These are phyloP conservation scores for Ophiosphaerella korrae DNA, from an alignment of 2,329 filamentous ascomycete genomes.

Conservation along the genomic window DNA sequence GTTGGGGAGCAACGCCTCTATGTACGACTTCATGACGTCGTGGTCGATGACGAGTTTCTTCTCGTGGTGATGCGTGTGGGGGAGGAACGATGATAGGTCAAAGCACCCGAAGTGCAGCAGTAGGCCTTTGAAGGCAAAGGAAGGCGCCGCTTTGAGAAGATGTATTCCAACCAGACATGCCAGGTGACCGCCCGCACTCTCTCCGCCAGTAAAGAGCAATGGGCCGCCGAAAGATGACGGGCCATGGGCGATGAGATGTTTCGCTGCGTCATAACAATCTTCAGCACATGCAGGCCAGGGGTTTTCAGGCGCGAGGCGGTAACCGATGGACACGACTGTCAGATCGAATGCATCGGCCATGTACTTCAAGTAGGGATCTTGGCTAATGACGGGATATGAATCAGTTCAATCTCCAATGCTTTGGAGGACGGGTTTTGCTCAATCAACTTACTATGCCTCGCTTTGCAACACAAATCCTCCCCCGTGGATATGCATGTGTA, in stretches of 20 bases:
- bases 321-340: conserved; percentile 61
- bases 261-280: conserved; percentile 63
- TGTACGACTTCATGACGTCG: conserved; percentile 54
- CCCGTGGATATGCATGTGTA: conserved; percentile 63
- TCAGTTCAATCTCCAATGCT: conserved; percentile 1
- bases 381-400: conserved; percentile 30
- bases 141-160: conserved; percentile 47
- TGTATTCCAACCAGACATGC: conserved; percentile 54
- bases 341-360: conserved; percentile 57
- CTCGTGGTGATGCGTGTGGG: conserved; percentile 47
- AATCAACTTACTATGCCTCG: conserved; percentile 27
- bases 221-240: conserved; percentile 50
- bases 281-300: conserved; percentile 61
- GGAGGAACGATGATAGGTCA: conserved; percentile 54
- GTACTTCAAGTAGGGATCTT: conserved; percentile 55
- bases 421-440: background rate
- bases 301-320: conserved; percentile 64
- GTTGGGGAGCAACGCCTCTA: conserved; percentile 53
- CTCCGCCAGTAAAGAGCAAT: conserved; percentile 49
- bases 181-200: conserved; percentile 59
- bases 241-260: conserved; percentile 58
- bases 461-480: conserved; percentile 55
- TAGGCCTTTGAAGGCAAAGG: conserved; percentile 55
- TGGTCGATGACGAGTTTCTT: conserved; percentile 52
- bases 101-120: conserved; percentile 61